Conservation (phyloP, 2,329 filamentous ascomycete genomes). For the Zarea fungicola region DNA sequence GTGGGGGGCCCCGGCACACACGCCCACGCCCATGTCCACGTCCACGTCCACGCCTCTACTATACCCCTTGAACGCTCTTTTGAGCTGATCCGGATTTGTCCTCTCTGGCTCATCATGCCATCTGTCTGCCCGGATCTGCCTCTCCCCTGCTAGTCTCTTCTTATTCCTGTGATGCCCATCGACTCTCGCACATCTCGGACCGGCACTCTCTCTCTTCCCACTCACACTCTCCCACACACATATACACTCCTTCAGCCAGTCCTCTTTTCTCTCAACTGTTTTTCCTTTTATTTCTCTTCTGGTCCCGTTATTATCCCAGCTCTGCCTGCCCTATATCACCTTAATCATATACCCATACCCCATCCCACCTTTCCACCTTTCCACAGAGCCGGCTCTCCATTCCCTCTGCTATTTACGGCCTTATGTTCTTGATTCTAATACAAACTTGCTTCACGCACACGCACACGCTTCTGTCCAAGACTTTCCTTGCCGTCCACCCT, state of each 20-base stretch:
- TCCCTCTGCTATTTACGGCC: too few relatives aligned
- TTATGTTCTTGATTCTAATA: too few relatives aligned
- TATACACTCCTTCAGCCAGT: constrained; percentile 7
- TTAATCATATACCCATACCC: background rate
- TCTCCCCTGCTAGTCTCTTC: background rate
- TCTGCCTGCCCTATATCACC: background rate
- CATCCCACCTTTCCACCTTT: too few relatives aligned
- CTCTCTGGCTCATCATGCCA: constrained; percentile 9
- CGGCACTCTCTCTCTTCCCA: background rate
- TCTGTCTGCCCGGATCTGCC: constrained; percentile 7
- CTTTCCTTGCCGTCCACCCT: too few relatives aligned
- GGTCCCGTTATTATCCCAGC: background rate
- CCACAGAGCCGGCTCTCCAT: constrained; percentile 10
- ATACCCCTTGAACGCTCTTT: constrained; percentile 14
- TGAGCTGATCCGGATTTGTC: constrained; percentile 10
- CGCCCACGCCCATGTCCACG: background rate
- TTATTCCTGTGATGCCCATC: constrained; percentile 1
- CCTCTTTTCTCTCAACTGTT: background rate
- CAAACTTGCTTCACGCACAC: too few relatives aligned
- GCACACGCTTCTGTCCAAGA: too few relatives aligned
- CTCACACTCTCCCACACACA: constrained; percentile 6
- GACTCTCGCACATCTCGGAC: background rate
- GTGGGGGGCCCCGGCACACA: background rate
- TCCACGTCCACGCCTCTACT: constrained; percentile 6
- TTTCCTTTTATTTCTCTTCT: background rate